Evolutionary conservation across 805 yeast genomes (phyloP).

Genomic region (Debaryomyces hansenii): DNA sequence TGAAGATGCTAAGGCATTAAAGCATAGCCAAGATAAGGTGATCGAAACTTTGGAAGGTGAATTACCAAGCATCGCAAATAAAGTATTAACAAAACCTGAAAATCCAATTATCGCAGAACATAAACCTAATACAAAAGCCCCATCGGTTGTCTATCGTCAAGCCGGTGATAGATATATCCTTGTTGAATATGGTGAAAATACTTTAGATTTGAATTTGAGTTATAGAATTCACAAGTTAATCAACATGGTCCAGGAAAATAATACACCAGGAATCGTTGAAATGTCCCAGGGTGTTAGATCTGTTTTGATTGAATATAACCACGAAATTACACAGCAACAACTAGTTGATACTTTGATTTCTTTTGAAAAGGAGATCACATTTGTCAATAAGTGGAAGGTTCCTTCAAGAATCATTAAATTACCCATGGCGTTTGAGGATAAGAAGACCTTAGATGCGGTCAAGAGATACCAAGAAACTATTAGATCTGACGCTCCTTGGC

Average conservation of each 20-base stretch:
- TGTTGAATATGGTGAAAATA: slow-evolving; percentile 90
- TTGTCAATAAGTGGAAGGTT: slow-evolving; percentile 81
- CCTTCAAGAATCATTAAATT: slow-evolving; percentile 77
- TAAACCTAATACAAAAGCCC: slow-evolving; percentile 52
- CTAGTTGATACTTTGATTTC: slow-evolving; percentile 66
- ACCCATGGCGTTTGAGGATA: slow-evolving; percentile 97
- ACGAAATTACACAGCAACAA: slow-evolving; percentile 59
- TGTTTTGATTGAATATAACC: slow-evolving; percentile 83
- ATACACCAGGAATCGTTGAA: slow-evolving; percentile 81
- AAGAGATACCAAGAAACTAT: slow-evolving; percentile 91
- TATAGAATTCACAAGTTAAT: slow-evolving; percentile 85
- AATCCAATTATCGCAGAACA: slow-evolving; percentile 66
- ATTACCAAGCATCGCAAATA: slow-evolving; percentile 30
- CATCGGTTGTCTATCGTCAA: slow-evolving; percentile 83
- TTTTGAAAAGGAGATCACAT: slow-evolving; percentile 72
- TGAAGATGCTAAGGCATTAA: slow-evolving; percentile 66
- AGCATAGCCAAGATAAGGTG: slow-evolving; percentile 56
- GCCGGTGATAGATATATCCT: slow-evolving; percentile 95
- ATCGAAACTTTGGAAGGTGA: slow-evolving; percentile 48
- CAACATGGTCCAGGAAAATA: slow-evolving; percentile 62
- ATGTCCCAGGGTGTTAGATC: slow-evolving; percentile 98
- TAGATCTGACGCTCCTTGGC: slow-evolving; percentile 92
- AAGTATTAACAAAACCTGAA: slow-evolving; percentile 42
- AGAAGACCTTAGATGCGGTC: slow-evolving; percentile 85
- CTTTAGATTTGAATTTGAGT: slow-evolving; percentile 78